phyloP scores from a whole-genome alignment of 768 basidiomycete genomes.

The Kwoniella pini region DNA sequence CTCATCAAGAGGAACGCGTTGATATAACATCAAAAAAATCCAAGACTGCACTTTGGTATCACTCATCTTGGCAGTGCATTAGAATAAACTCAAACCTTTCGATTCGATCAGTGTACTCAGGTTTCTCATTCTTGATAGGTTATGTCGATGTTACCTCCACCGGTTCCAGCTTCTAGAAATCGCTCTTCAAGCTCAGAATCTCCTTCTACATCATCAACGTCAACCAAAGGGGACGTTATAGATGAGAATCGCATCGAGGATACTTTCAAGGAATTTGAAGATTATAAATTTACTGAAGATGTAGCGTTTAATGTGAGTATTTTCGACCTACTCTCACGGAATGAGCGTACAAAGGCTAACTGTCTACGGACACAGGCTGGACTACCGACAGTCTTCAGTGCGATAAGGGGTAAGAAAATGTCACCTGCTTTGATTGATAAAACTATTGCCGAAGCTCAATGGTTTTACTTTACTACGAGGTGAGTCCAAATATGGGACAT shows the following conservation, averaged over 20 bases:
- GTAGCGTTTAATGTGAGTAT: slow-evolving; percentile 34
- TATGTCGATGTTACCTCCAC: slow-evolving; percentile 4
- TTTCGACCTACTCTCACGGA: background rate
- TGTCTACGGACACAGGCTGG: too few relatives aligned
- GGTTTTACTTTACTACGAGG: slow-evolving; percentile 40
- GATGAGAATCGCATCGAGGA: background rate
- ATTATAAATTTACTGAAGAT: slow-evolving; percentile 41
- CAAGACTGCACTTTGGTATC: too few relatives aligned
- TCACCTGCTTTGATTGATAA: slow-evolving; percentile 31
- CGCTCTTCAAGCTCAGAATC: background rate
- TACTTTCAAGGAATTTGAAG: slow-evolving; percentile 29
- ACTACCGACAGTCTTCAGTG: slow-evolving; percentile 34
- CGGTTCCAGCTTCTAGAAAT: background rate
- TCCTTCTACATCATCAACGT: background rate
- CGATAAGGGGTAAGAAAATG: slow-evolving; percentile 30
- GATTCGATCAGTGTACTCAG: too few relatives aligned
- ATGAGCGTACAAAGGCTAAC: background rate
- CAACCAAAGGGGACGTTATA: background rate
- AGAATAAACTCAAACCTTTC: too few relatives aligned
- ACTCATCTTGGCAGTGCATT: too few relatives aligned
- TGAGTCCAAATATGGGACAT: slow-evolving; percentile 3
- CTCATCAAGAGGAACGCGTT: too few relatives aligned
- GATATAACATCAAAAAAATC: too few relatives aligned
- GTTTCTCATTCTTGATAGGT: too few relatives aligned
- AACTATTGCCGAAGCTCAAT: slow-evolving; percentile 40